A percentile compares a stretch with the other conserved stretches of the same genome.
Evolutionary conservation across 768 basidiomycete species (phyloP).

Genomic region (Cubamyces lactineus): DNA sequence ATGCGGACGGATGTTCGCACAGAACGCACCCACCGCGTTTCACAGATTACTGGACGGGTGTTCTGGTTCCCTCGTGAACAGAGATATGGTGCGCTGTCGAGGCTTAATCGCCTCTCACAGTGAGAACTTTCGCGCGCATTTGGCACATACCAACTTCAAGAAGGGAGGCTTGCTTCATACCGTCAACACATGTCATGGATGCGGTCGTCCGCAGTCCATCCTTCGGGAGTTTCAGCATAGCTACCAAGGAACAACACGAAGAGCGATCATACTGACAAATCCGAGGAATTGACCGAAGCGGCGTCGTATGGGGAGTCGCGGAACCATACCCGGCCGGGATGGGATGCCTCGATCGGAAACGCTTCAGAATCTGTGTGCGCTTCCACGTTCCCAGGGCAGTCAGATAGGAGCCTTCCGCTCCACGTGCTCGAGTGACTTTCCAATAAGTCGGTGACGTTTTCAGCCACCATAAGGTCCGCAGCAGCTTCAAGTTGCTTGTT

Average conservation of each 20-base stretch:
- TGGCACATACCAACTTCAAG: slow-evolving; percentile 10
- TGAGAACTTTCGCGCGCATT: slow-evolving; percentile 23
- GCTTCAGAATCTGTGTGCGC: neutral
- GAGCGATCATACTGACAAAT: neutral
- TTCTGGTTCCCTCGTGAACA: slow-evolving; percentile 15
- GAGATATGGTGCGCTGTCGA: slow-evolving; percentile 1
- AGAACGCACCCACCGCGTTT: slow-evolving; percentile 13
- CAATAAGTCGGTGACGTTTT: neutral
- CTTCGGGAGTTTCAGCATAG: neutral
- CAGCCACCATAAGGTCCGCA: slow-evolving; percentile 19
- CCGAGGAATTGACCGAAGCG: neutral
- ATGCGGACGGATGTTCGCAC: slow-evolving; percentile 12
- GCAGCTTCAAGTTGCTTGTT: neutral
- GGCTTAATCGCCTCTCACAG: slow-evolving; percentile 16
- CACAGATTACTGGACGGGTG: slow-evolving; percentile 3
- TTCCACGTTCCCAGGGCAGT: slow-evolving; percentile 1
- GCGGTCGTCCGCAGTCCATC: slow-evolving; percentile 9
- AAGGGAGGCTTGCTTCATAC: neutral
- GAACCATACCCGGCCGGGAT: neutral
- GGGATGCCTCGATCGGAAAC: neutral
- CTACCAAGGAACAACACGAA: neutral
- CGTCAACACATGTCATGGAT: slow-evolving; percentile 16
- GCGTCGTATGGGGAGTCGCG: neutral
- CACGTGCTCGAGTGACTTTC: slow-evolving; percentile 16
- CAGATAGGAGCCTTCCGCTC: neutral